phyloP scores from a whole-genome alignment of 140 eudicot genomes.

The Flaveria floridana region DNA sequence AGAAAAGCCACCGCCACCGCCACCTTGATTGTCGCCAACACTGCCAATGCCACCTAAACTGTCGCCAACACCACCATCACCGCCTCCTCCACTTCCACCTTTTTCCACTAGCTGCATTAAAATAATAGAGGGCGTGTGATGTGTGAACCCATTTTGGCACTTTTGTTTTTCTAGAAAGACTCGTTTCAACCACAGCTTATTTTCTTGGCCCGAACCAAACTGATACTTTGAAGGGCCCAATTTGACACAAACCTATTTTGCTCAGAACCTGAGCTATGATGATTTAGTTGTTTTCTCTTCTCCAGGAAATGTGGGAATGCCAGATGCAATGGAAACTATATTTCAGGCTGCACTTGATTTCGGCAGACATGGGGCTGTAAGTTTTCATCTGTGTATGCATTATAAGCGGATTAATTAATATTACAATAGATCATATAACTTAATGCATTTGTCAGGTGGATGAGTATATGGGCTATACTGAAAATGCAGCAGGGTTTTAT shows the following conservation, averaged over 20 bases:
- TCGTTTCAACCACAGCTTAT: not conserved
- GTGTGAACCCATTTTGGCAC: not conserved
- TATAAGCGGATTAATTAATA: not conserved
- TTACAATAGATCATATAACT: not conserved
- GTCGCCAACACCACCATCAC: not conserved
- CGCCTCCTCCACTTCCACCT: not conserved
- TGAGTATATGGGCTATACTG: conserved; percentile 74
- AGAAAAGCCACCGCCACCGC: not conserved
- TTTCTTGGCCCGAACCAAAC: not conserved
- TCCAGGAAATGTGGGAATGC: conserved; percentile 79
- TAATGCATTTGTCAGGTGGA: conserved; percentile 61
- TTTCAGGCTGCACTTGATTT: conserved; percentile 80
- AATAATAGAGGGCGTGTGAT: not conserved
- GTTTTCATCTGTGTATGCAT: conserved; percentile 31
- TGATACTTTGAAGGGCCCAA: not conserved
- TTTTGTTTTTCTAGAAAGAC: not conserved
- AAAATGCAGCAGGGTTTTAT: conserved; percentile 58
- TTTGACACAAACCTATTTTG: not conserved
- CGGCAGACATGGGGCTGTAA: conserved; percentile 90
- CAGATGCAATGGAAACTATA: conserved; percentile 95
- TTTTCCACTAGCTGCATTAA: not conserved
- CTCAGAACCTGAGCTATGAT: not conserved
- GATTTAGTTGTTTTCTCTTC: not conserved
- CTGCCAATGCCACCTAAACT: not conserved
- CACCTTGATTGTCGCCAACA: not conserved